Evolutionary conservation across 1,284 basidiomycete genomes (phyloP).

Genomic region (Trametes versicolor): DNA sequence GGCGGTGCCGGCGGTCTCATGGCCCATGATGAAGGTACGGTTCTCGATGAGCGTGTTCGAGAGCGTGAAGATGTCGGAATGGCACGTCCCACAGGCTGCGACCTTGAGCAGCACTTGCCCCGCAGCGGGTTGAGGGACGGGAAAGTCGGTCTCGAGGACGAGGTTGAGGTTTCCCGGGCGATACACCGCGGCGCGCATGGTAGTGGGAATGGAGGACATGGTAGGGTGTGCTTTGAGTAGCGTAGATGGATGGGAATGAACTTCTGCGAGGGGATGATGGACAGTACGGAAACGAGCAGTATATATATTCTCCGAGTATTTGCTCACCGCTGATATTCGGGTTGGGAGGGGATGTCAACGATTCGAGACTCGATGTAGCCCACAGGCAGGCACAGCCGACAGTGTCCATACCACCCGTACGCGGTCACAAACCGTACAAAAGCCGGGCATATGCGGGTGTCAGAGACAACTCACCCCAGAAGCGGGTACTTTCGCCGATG

Average conservation of each 20-base stretch:
- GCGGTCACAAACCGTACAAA: too few species aligned
- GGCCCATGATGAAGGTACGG: constrained; percentile 40
- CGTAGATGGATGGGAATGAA: neutral
- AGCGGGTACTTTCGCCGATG: too few species aligned
- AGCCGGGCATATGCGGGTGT: too few species aligned
- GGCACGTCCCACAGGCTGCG: constrained; percentile 42
- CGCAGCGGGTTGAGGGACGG: constrained; percentile 35
- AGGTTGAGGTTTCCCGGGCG: constrained; percentile 34
- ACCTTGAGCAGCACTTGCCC: constrained; percentile 43
- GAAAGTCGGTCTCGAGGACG: constrained; percentile 31
- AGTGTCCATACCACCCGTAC: too few species aligned
- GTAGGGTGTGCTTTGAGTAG: neutral
- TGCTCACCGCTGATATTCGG: neutral
- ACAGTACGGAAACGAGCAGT: neutral
- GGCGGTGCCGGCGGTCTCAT: constrained; percentile 40
- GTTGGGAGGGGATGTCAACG: too few species aligned
- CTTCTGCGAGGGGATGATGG: neutral
- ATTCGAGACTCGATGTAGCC: too few species aligned
- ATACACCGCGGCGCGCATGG: constrained; percentile 38
- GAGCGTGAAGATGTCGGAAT: constrained; percentile 39
- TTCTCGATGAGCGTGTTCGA: constrained; percentile 32
- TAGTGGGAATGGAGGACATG: constrained; percentile 10
- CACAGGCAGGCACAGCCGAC: too few species aligned
- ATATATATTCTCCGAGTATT: neutral
- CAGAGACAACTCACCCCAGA: too few species aligned